Evolutionary conservation across 257 asterid genomes (phyloP).

Genomic region (Hygrophila difformis): DNA sequence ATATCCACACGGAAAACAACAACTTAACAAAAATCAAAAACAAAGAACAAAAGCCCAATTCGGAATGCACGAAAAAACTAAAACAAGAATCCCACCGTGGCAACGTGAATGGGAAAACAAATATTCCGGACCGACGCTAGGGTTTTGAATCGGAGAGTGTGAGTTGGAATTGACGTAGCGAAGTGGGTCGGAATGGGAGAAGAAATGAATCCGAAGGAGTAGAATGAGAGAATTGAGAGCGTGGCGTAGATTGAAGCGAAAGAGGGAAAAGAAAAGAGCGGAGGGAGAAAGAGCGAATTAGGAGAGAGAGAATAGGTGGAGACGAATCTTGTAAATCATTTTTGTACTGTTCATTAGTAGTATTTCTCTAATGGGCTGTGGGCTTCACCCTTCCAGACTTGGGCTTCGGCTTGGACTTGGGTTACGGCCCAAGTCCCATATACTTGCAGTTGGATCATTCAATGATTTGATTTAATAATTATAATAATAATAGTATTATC

Average conservation of each 20-base stretch:
- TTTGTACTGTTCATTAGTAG: no score
- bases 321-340: conserved; percentile 44
- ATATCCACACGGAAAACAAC: not conserved
- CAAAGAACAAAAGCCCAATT: not conserved
- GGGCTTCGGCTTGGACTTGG: no score
- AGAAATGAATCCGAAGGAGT: no score
- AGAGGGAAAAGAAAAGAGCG: not conserved
- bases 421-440: no score
- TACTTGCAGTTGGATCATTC: no score
- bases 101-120: conserved; percentile 1
- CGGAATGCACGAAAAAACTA: not conserved
- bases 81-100: not conserved
- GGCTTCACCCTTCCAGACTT: no score
- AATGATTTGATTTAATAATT: no score
- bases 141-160: conserved; percentile 56
- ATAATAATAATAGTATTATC: no score
- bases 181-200: no score
- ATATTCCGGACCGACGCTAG: conserved; percentile 23
- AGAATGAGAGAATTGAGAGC: conserved; percentile 29
- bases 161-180: conserved; percentile 29
- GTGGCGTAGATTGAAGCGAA: conserved; percentile 25
- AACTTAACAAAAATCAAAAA: no score
- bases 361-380: no score
- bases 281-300: conserved; percentile 14
- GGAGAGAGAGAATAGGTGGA: conserved; percentile 38